These are phyloP conservation scores for Fusarium haematococcum DNA, from an alignment of 2,329 filamentous ascomycete species.

Conservation along the genomic window DNA sequence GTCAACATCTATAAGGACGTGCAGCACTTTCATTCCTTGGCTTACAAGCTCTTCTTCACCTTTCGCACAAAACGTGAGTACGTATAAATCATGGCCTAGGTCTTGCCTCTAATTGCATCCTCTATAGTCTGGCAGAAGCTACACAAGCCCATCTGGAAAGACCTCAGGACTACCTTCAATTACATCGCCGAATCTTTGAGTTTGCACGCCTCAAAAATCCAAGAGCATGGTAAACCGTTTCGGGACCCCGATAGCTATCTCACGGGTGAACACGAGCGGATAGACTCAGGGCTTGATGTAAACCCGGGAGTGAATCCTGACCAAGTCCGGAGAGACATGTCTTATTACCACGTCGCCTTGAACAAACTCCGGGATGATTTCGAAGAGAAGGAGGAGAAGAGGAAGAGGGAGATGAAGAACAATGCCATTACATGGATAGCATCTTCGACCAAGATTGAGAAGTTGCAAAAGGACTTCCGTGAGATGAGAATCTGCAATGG, in stretches of 20 bases:
- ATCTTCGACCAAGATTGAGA: neutral
- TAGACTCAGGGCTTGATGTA: neutral
- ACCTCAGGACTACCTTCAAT: neutral
- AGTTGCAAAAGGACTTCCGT: neutral
- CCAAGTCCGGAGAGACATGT: neutral
- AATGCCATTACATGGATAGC: neutral
- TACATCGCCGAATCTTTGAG: neutral
- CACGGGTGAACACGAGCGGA: neutral
- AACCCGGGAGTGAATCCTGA: neutral
- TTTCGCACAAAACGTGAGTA: neutral
- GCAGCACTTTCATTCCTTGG: neutral
- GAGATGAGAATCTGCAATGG: neutral
- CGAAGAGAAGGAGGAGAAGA: neutral
- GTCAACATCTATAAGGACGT: neutral
- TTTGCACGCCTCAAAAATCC: neutral
- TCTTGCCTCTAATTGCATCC: neutral
- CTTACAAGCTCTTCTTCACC: neutral
- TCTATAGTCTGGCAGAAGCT: neutral
- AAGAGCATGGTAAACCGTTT: neutral
- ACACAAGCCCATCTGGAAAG: neutral
- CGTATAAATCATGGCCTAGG: fast-evolving
- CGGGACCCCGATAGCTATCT: neutral
- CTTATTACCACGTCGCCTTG: neutral
- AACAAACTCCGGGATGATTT: neutral
- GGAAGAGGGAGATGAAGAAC: neutral